Percentiles rank a stretch among this genome's conserved stretches.
Evolutionary conservation across 169 alveolate species (phyloP).

Genomic region (Cryptosporidium viatorum): DNA sequence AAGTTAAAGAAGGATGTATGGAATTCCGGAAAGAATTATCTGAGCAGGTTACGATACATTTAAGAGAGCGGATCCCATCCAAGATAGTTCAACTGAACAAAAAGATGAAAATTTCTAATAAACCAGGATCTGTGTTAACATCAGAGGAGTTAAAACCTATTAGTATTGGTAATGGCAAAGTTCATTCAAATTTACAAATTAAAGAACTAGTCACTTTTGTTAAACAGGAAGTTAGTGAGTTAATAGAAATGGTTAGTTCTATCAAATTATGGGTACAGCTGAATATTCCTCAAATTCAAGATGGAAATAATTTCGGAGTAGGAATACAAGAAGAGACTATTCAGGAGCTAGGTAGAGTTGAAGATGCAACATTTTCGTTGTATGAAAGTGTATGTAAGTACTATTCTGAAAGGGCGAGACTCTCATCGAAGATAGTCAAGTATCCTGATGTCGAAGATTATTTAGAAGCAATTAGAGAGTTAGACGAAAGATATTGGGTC

Average conservation of each 20-base stretch:
- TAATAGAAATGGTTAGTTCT: slow-evolving; percentile 84
- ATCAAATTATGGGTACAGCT: slow-evolving; percentile 90
- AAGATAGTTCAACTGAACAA: slow-evolving; percentile 87
- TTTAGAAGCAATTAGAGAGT: slow-evolving; percentile 87
- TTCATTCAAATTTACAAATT: slow-evolving; percentile 86
- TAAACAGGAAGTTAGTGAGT: slow-evolving; percentile 87
- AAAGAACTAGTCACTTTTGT: slow-evolving; percentile 83
- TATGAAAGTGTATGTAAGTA: slow-evolving; percentile 88
- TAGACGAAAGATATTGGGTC: slow-evolving; percentile 90
- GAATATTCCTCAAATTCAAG: slow-evolving; percentile 90
- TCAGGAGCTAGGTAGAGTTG: slow-evolving; percentile 90
- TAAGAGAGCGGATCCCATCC: slow-evolving; percentile 87
- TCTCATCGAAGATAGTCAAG: slow-evolving; percentile 88
- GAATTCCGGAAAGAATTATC: slow-evolving; percentile 86
- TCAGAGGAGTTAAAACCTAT: slow-evolving; percentile 19
- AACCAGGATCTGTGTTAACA: slow-evolving; percentile 35
- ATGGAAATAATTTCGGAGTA: slow-evolving; percentile 91
- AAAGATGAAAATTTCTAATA: slow-evolving; percentile 80
- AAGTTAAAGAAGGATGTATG: slow-evolving; percentile 83
- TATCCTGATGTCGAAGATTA: slow-evolving; percentile 88
- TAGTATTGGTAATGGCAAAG: slow-evolving; percentile 26
- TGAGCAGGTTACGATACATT: slow-evolving; percentile 83
- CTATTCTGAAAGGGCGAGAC: slow-evolving; percentile 83
- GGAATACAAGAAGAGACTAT: slow-evolving; percentile 91
- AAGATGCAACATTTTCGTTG: slow-evolving; percentile 88